Base-by-base conservation (phyloP, 345 rosid species). In the Pugionium cornutum region DNA sequence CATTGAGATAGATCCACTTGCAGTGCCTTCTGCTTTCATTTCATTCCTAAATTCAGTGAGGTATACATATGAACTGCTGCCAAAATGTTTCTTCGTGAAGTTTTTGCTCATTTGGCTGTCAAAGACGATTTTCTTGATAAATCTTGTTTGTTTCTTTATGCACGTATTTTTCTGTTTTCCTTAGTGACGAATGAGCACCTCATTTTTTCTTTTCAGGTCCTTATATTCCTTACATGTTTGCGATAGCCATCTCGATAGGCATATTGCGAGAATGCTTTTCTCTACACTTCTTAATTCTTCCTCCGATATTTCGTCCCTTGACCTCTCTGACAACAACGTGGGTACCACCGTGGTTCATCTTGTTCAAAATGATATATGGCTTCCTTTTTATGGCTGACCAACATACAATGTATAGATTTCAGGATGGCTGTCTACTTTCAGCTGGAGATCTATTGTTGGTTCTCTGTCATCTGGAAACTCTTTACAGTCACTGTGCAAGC, bases 251-350 rank as follows among this genome's bases (percentile, higher is more conserved):
- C 78, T 89, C 18, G 83, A 83, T 70, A 36, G 74, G 32, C 61
- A 66, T 62, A 76, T 71, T 53, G 87, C 86, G 18, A 76, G 62
- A 62, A 61, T 65, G 39, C 53, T 92, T 73, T 86, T 86, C 53
- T 69, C 70, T 30, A 67, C 78, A 37, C 90, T 92, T 68, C 72
- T 88, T 66, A 79, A 88, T 58, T 76, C 85, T 69, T 79, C 89
- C 1, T 81, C 85, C 32, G 50, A 63, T 31, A 37, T 89, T 58
- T 78, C 88, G 26, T 58, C 58, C 69, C 90, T 92, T 42, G 91
- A 89, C 62, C 87, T 92, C 67, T 92, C 98, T 44, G 96, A 87
- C 35, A 92, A 92, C 76, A 67, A 76, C 62, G 98, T 89, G 73
- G 59, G 89, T 67, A 59, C 64, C 66, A 71, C 57, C 48, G 43